A percentile compares a stretch with the other conserved stretches of the same genome.
phyloP scores from a whole-genome alignment of 495 filamentous ascomycete genomes.

The Aspergillus avenaceus region DNA sequence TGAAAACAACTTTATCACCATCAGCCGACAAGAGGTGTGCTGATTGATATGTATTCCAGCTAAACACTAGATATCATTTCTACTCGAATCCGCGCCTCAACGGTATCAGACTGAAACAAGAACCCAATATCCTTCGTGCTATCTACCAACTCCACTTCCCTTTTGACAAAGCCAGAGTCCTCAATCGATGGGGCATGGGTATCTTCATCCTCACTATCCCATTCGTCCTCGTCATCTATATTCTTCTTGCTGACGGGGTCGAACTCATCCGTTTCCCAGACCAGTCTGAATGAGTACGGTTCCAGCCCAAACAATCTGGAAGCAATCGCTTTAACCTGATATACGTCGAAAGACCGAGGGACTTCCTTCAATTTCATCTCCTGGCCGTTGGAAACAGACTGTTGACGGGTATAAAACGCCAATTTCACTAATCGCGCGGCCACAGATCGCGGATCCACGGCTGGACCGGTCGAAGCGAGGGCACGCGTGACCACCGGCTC shows the following conservation, averaged over 20 bases:
- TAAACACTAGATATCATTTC: constrained; percentile 30
- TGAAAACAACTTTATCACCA: background rate
- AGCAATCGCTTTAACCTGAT: constrained; percentile 72
- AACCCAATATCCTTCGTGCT: constrained; percentile 78
- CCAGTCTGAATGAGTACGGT: constrained; percentile 59
- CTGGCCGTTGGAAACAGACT: background rate
- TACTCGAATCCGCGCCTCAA: constrained; percentile 64
- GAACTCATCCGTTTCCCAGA: constrained; percentile 82
- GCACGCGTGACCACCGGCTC: constrained; percentile 52
- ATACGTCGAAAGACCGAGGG: constrained; percentile 74
- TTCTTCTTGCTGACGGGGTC: constrained; percentile 60
- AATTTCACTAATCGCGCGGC: constrained; percentile 69
- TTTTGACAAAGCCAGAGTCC: constrained; percentile 52
- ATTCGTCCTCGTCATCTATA: constrained; percentile 57
- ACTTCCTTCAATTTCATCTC: constrained; percentile 47
- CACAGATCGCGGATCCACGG: constrained; percentile 60
- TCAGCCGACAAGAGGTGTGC: background rate
- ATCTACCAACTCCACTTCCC: constrained; percentile 79
- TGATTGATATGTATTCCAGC: background rate
- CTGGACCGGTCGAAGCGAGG: constrained; percentile 11
- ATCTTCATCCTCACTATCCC: constrained; percentile 54
- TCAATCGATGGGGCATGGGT: constrained; percentile 13
- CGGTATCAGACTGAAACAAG: constrained; percentile 62
- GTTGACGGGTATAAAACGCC: constrained; percentile 42
- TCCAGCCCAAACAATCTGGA: constrained; percentile 62